These are phyloP conservation scores for Solanum arcanum DNA, from an alignment of 257 asterid genomes.

Conservation along the genomic window DNA sequence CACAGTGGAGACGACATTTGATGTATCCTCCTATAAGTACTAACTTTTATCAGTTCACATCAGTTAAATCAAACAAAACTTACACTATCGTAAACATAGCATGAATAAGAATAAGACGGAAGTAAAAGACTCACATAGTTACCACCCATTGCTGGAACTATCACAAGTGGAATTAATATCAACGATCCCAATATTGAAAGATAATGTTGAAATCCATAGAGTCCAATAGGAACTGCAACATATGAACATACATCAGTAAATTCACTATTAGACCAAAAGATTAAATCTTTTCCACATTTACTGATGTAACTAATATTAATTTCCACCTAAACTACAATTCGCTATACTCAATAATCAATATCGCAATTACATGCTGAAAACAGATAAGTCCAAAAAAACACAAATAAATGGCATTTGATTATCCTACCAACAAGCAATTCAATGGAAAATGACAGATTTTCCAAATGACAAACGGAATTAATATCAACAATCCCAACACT, in stretches of 20 bases:
- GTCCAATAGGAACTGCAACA: conserved; percentile 87
- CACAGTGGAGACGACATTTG: conserved; percentile 87
- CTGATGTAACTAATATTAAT: background rate
- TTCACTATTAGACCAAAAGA: background rate
- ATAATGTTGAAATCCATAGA: conserved; percentile 89
- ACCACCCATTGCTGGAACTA: conserved; percentile 99
- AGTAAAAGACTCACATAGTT: conserved; percentile 73
- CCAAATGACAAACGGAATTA: conserved; percentile 73
- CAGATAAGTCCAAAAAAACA: background rate
- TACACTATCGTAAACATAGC: background rate
- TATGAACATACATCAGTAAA: background rate
- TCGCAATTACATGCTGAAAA: background rate
- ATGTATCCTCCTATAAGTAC: conserved; percentile 75
- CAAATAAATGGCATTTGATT: background rate
- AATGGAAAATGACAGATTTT: background rate
- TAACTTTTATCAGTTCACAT: conserved; percentile 8
- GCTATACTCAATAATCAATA: background rate
- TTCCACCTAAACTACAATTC: background rate
- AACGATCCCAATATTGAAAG: conserved; percentile 90
- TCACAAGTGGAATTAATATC: conserved; percentile 87
- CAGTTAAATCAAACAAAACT: background rate
- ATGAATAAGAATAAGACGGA: conserved; percentile 5
- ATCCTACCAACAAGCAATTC: background rate
- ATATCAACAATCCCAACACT: conserved; percentile 76
- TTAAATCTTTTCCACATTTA: background rate